A percentile compares a stretch with the other conserved stretches of the same genome.
Evolutionary conservation across 208 protist species (phyloP).

Genomic region (Leishmania guyanensis): DNA sequence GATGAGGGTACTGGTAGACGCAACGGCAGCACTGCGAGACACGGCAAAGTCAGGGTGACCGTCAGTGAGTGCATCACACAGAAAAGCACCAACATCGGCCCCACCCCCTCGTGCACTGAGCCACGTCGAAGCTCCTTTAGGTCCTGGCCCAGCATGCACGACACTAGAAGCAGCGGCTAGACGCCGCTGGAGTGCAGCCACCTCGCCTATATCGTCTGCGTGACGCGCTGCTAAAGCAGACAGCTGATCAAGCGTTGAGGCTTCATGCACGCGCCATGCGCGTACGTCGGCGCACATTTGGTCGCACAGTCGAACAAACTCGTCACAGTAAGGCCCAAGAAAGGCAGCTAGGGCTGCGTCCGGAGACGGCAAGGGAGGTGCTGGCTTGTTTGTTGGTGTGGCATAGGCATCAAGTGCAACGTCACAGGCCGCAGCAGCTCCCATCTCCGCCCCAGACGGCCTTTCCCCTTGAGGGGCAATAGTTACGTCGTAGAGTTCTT

Average conservation of each 20-base stretch:
- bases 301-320: constrained; percentile 13
- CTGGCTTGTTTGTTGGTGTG: neutral
- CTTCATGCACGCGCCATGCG: constrained; percentile 22
- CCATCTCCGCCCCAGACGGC: neutral
- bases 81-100: neutral
- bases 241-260: constrained; percentile 6
- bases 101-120: too few species aligned
- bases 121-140: neutral
- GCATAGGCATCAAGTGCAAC: neutral
- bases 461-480: neutral
- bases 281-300: constrained; percentile 17
- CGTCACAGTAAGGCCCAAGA: constrained; percentile 25
- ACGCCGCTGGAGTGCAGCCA: constrained; percentile 18
- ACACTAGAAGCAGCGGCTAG: neutral
- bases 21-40: neutral
- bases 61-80: neutral
- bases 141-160: neutral
- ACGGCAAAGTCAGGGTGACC: neutral
- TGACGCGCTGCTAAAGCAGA: constrained; percentile 21
- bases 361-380: neutral
- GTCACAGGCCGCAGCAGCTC: neutral
- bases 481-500: constrained; percentile 12
- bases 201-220: constrained; percentile 14
- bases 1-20: constrained; percentile 29
- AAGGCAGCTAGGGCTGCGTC: constrained; percentile 11